A percentile compares a stretch with the other conserved stretches of the same genome.
Conservation (phyloP, 176 grass and related monocot species). For the Paspalum notatum region DNA sequence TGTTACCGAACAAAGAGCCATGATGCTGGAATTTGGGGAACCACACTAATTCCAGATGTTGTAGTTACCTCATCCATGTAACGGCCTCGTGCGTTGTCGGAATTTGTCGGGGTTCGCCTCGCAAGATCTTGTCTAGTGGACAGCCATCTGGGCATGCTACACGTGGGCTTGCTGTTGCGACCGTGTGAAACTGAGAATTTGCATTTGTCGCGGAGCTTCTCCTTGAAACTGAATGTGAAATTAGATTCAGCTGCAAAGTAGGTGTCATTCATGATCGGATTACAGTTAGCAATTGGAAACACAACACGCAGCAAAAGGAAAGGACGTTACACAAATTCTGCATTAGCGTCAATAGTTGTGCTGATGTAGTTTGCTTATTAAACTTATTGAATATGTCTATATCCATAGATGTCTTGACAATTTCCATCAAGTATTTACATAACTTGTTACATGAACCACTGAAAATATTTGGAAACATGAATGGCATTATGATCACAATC, state of each 20-base stretch:
- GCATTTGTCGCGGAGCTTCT: not conserved
- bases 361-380: not conserved
- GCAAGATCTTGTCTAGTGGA: not conserved
- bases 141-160: not conserved
- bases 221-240: not conserved
- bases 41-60: not conserved
- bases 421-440: not conserved
- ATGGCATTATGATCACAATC: not conserved
- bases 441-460: not conserved
- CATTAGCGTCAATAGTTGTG: not conserved
- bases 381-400: not conserved
- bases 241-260: not conserved
- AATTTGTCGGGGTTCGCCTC: not conserved
- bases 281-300: not conserved
- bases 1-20: not conserved
- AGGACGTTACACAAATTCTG: not conserved
- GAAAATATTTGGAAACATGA: not conserved
- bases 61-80: not conserved
- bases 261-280: not conserved
- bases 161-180: not conserved
- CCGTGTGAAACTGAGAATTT: not conserved
- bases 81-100: not conserved
- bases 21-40: not conserved
- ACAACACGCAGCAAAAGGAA: not conserved
- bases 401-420: not conserved